These are phyloP conservation scores for Phytophthora litchii DNA, from an alignment of 352 stramenopile genomes.

Conservation along the genomic window DNA sequence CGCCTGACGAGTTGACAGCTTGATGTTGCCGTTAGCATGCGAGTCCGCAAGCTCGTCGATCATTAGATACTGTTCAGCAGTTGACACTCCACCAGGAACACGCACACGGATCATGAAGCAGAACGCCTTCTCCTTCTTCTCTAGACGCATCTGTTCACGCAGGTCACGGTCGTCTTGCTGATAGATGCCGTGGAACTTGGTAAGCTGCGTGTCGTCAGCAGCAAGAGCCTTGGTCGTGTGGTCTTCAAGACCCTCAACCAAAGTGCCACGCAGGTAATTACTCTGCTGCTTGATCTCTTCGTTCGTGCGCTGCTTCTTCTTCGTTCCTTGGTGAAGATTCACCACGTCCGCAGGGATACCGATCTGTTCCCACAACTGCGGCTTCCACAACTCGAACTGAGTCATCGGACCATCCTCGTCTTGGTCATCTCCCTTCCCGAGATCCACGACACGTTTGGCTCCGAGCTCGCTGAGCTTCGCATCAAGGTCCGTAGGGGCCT, in stretches of 20 bases:
- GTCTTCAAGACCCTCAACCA: constrained; percentile 72
- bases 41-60: constrained; percentile 93
- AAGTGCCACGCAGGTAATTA: constrained; percentile 78
- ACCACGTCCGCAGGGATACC: constrained; percentile 68
- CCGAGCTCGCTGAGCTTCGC: constrained; percentile 78
- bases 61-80: constrained; percentile 93
- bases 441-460: constrained; percentile 58
- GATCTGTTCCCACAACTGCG: constrained; percentile 74
- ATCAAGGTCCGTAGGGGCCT: constrained; percentile 69
- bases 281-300: constrained; percentile 86
- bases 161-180: constrained; percentile 96
- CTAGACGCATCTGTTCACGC: constrained; percentile 72
- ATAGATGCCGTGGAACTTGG: constrained; percentile 98
- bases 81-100: constrained; percentile 94
- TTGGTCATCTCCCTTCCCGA: constrained; percentile 82
- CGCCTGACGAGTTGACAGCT: constrained; percentile 95
- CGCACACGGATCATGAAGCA: constrained; percentile 98
- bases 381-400: constrained; percentile 79
- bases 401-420: constrained; percentile 78
- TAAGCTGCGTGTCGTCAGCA: constrained; percentile 79
- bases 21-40: constrained; percentile 96
- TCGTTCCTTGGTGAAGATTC: constrained; percentile 40
- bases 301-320: constrained; percentile 81
- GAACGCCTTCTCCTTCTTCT: constrained; percentile 92
- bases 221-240: constrained; percentile 72